A percentile compares a stretch with the other conserved stretches of the same genome.
These are phyloP conservation scores for Barnettozyma botsteinii DNA, from an alignment of 805 yeast genomes.

Conservation along the genomic window DNA sequence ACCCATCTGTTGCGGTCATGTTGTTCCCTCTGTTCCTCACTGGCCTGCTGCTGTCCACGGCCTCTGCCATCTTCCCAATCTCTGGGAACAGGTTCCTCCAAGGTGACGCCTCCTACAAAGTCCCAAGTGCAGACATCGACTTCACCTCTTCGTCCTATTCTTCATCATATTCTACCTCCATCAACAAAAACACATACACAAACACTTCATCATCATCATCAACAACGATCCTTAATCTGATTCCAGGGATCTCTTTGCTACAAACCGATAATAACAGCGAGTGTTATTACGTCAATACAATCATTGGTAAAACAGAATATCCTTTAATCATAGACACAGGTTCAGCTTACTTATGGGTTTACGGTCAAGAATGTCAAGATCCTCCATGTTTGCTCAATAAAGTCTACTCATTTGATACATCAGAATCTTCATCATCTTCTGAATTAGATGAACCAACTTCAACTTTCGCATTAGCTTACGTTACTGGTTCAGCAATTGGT, in stretches of 20 bases:
- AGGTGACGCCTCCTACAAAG: neutral
- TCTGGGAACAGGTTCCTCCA: conserved; percentile 1
- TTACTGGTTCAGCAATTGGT: conserved; percentile 51
- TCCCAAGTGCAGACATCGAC: conserved; percentile 5
- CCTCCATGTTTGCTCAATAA: conserved; percentile 34
- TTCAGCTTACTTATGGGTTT: conserved; percentile 59
- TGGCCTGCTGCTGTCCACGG: neutral
- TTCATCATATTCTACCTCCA: no score
- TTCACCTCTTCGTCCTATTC: neutral
- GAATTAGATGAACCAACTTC: conserved; percentile 18
- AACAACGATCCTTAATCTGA: conserved; percentile 18
- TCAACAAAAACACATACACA: neutral
- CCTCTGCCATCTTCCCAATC: conserved; percentile 6
- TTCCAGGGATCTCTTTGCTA: conserved; percentile 26
- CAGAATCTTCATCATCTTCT: conserved; percentile 13
- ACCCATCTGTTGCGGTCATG: no score
- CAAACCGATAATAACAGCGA: conserved; percentile 26
- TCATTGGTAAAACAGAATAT: conserved; percentile 36
- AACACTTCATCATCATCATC: no score
- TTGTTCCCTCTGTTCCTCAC: neutral
- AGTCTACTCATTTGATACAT: conserved; percentile 24
- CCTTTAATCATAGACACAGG: conserved; percentile 61
- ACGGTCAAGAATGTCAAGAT: conserved; percentile 44
- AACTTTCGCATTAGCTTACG: conserved; percentile 45
- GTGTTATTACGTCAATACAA: conserved; percentile 36